Evolutionary conservation across 148 eudicot species (phyloP).

Genomic region (Suaeda aralocaspica): DNA sequence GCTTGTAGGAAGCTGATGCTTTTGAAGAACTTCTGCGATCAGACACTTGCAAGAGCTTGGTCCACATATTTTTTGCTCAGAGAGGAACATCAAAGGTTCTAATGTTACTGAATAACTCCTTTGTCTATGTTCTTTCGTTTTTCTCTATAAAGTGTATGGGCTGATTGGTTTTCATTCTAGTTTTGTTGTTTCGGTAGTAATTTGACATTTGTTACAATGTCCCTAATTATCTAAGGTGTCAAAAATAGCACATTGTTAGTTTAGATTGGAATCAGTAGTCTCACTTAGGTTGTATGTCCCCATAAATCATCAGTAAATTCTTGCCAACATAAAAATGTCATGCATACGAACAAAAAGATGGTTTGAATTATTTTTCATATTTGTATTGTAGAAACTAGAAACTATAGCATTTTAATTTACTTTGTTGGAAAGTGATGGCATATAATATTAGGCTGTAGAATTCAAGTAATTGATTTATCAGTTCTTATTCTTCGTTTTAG

Average conservation of each 20-base stretch:
- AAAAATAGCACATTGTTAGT: too few species aligned
- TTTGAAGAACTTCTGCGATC: conserved; percentile 65
- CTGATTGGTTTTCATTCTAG: too few species aligned
- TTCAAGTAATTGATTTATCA: too few species aligned
- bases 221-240: too few species aligned
- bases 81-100: conserved; percentile 90
- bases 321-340: too few species aligned
- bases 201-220: too few species aligned
- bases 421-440: background rate
- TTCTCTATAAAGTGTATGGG: too few species aligned
- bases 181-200: too few species aligned
- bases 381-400: background rate
- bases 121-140: background rate
- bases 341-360: background rate
- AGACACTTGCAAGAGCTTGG: conserved; percentile 92
- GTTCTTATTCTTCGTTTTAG: too few species aligned
- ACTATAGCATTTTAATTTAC: background rate
- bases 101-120: background rate
- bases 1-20: conserved; percentile 70
- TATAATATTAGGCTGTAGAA: too few species aligned
- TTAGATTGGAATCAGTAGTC: background rate
- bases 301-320: too few species aligned
- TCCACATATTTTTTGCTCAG: conserved; percentile 86
- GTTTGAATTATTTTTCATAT: background rate
- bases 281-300: too few species aligned